Base-by-base conservation (phyloP, 1,284 basidiomycete genomes). In the Abortiporus biennis region DNA sequence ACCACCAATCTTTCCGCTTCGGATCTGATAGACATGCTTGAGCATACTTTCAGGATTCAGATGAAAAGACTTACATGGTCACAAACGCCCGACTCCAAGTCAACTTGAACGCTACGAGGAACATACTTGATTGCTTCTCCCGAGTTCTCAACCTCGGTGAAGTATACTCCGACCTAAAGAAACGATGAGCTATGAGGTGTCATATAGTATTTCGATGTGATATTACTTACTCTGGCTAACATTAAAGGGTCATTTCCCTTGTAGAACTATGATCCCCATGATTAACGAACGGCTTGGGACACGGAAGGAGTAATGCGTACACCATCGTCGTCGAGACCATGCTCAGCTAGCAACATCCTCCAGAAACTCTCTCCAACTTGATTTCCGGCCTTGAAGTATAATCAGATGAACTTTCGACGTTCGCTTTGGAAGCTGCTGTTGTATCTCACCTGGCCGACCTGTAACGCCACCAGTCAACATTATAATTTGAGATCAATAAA, bases 31-130 rank as follows among this genome's bases (percentile, higher is more conserved):
- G 38, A 36, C 29, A n/a, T n/a, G n/a, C n/a, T n/a, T n/a, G n/a
- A 29, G 27, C 27, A 29, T 8, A n/a, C 9, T 29, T 29, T n/a
- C 8, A n/a, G 27, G n/a, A 8, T 9, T n/a, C 27, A 29, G 9
- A 29, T 29, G 27, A 29, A 8, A n/a, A 29, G n/a, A 52, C 60
- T 40, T 47, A 88, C 85, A 45, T 73, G 76, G 56, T 95, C 83
- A 58, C 87, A 84, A 13, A 96, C 94, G 22, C 90, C 89, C n/a
- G 83, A 72, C 64, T 97, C 93, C 40, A 97, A 70, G 68, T 97
- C 93, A 55, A 97, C 69, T 58, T 93, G 87, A 24, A 94, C 78
- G 52, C 89, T 92, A 42, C 93, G 78, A n/a, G 93, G 93, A n/a
- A 97, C 91, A 52, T 90, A 94, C 65, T 85, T 88, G 44, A 73